Evolutionary conservation across 75 land plant species (phyloP).

Genomic region (Cupressus sempervirens): DNA sequence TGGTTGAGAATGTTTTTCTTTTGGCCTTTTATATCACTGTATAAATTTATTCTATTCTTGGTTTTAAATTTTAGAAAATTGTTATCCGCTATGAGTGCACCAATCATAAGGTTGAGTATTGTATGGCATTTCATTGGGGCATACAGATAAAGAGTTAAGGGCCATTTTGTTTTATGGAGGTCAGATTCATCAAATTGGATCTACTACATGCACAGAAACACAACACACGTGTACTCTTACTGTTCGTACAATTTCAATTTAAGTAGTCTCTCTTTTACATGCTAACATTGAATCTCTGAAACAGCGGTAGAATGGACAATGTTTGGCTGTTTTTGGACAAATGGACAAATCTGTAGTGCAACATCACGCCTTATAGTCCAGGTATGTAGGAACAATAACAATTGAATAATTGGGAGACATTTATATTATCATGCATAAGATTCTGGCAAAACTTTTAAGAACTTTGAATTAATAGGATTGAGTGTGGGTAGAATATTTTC

Average conservation of each 20-base stretch:
- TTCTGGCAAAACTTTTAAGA: background rate
- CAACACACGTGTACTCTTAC: background rate
- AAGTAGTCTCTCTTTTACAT: background rate
- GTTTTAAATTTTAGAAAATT: background rate
- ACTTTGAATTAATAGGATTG: conserved; percentile 1
- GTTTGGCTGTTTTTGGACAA: conserved; percentile 99
- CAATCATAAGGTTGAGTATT: background rate
- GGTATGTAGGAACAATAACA: conserved; percentile 39
- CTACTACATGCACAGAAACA: background rate
- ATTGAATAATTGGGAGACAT: background rate
- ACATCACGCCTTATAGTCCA: conserved; percentile 97
- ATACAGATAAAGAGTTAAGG: background rate
- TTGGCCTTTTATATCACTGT: background rate
- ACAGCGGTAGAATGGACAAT: conserved; percentile 96
- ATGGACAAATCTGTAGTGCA: conserved; percentile 99
- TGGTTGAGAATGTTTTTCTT: background rate
- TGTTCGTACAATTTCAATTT: background rate
- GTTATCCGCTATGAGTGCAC: background rate
- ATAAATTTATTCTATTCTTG: background rate
- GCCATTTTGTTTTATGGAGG: background rate
- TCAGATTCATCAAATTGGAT: background rate
- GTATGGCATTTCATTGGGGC: background rate
- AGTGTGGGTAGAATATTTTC: background rate
- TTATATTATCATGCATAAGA: background rate
- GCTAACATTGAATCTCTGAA: background rate